Percentiles rank a stretch among this genome's conserved stretches.
Conservation (phyloP, 2,329 filamentous ascomycete genomes). For the Sporothrix pallida region DNA sequence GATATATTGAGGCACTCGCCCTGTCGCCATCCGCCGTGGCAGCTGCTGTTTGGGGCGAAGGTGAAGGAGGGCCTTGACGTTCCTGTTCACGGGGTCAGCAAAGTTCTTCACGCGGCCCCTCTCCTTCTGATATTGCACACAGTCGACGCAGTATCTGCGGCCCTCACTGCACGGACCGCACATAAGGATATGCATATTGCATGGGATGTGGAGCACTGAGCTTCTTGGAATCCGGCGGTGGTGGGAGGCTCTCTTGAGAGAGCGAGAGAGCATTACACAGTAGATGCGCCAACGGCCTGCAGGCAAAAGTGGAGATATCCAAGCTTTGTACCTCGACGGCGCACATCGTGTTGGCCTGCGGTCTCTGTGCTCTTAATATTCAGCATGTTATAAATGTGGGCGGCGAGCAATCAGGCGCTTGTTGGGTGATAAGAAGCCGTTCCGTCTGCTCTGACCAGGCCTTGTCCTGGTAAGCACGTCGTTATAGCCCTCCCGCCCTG, state of each 20-base stretch:
- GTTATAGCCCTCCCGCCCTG: not conserved
- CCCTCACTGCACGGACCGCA: not conserved
- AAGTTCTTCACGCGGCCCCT: slow-evolving; percentile 24
- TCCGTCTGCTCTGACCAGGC: not conserved
- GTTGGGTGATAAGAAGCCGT: slow-evolving; percentile 3
- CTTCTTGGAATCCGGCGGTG: slow-evolving; percentile 20
- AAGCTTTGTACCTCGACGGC: not conserved
- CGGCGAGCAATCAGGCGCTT: not conserved
- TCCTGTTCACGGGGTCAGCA: slow-evolving; percentile 31
- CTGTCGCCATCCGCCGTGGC: not conserved
- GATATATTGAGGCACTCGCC: not conserved
- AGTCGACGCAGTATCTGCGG: not conserved
- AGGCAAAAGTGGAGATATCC: slow-evolving; percentile 1
- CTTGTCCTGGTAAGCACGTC: not conserved
- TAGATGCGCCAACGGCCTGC: not conserved
- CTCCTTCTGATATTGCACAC: slow-evolving; percentile 15
- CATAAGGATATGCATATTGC: slow-evolving; percentile 29
- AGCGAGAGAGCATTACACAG: no score
- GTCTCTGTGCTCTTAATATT: not conserved
- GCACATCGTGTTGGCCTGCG: not conserved
- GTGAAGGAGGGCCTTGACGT: not conserved
- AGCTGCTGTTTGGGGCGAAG: not conserved
- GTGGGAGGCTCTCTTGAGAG: not conserved
- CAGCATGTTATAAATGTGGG: not conserved
- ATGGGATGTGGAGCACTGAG: slow-evolving; percentile 12